Conservation (phyloP, 148 eudicot species). For the Euryodendron excelsum region DNA sequence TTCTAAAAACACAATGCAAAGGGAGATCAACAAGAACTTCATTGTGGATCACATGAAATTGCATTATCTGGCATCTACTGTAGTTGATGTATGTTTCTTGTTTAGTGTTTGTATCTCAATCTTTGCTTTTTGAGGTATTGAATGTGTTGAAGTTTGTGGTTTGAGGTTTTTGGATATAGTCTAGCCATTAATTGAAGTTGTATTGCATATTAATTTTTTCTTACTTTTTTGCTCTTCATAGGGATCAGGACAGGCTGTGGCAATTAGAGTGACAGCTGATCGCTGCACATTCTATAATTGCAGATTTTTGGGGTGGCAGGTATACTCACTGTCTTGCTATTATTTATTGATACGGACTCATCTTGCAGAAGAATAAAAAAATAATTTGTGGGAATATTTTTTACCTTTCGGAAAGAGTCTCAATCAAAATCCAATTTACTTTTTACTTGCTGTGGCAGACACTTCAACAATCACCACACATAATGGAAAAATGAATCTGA, state of each 20-base stretch:
- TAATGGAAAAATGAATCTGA: too few relatives aligned
- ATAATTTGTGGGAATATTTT: not conserved
- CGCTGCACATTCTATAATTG: constrained; percentile 89
- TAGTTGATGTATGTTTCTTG: not conserved
- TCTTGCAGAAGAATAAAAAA: not conserved
- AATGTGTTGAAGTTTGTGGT: not conserved
- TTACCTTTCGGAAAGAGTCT: not conserved
- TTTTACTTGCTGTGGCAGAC: too few relatives aligned
- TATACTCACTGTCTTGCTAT: constrained; percentile 17
- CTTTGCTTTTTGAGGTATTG: too few relatives aligned
- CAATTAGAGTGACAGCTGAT: constrained; percentile 86
- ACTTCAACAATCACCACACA: too few relatives aligned
- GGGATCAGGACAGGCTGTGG: constrained; percentile 99
- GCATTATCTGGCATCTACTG: too few relatives aligned
- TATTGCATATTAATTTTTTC: not conserved
- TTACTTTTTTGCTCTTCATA: constrained; percentile 18
- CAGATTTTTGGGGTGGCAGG: constrained; percentile 99
- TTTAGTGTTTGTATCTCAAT: not conserved
- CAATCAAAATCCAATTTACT: too few relatives aligned
- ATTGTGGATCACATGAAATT: too few relatives aligned
- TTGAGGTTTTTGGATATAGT: not conserved
- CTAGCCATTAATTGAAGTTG: too few relatives aligned
- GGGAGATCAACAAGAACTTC: not conserved
- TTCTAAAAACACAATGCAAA: not conserved
- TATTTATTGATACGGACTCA: too few relatives aligned